Evolutionary conservation across 495 filamentous ascomycete species (phyloP).

Genomic region (Penicillium canescens): DNA sequence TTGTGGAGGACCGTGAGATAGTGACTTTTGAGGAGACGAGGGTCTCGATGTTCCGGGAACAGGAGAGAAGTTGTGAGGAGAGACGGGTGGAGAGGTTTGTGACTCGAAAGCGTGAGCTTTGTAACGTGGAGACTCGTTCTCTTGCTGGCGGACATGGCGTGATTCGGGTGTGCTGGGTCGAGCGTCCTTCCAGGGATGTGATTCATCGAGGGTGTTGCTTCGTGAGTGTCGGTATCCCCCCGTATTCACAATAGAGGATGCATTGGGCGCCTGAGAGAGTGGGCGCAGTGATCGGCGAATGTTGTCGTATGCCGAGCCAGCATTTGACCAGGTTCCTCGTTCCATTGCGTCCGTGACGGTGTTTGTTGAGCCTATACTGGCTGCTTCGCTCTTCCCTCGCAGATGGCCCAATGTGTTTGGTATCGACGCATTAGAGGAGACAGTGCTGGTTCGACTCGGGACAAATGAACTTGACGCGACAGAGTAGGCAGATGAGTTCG

Average conservation of each 20-base stretch:
- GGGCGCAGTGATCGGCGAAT: conserved; percentile 77
- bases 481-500: conserved; percentile 76
- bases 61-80: conserved; percentile 33
- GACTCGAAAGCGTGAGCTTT: conserved; percentile 21
- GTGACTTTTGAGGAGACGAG: conserved; percentile 41
- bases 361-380: conserved; percentile 41
- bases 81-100: conserved; percentile 34
- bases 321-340: conserved; percentile 36
- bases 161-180: conserved; percentile 36
- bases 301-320: conserved; percentile 63
- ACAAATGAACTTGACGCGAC: conserved; percentile 64
- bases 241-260: conserved; percentile 34
- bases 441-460: conserved; percentile 71
- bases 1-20: conserved; percentile 37
- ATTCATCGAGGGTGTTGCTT: conserved; percentile 45
- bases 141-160: conserved; percentile 28
- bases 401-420: conserved; percentile 57
- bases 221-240: conserved; percentile 38
- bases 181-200: conserved; percentile 35
- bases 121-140: conserved; percentile 33
- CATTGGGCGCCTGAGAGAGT: conserved; percentile 66
- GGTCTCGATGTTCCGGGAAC: conserved; percentile 32
- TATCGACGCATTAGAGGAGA: conserved; percentile 76
- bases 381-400: conserved; percentile 74
- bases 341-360: conserved; percentile 31